These are phyloP conservation scores for Lactarius tabidus DNA, from an alignment of 768 basidiomycete species.

Conservation along the genomic window DNA sequence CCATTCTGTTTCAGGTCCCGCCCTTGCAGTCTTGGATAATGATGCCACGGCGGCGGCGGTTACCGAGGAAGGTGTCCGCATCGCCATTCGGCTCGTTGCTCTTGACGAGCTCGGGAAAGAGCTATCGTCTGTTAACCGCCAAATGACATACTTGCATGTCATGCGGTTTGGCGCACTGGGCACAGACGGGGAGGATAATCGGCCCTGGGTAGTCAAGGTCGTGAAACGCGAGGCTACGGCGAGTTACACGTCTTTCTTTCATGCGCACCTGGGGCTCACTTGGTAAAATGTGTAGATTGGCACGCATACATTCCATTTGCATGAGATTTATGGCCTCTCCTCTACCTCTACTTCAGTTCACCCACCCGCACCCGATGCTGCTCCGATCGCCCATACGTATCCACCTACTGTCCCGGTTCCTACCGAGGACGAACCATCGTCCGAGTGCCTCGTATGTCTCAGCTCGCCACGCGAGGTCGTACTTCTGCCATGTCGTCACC, in stretches of 20 bases:
- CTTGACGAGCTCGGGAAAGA: conserved; percentile 71
- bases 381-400: conserved; percentile 46
- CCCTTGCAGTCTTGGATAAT: conserved; percentile 73
- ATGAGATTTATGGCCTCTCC: conserved; percentile 91
- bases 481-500: conserved; percentile 86
- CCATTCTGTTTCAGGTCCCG: conserved; percentile 65
- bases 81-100: conserved; percentile 77
- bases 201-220: conserved; percentile 90
- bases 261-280: conserved; percentile 5
- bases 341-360: conserved; percentile 40
- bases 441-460: conserved; percentile 89
- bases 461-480: conserved; percentile 88
- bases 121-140: conserved; percentile 71
- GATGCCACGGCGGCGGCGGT: conserved; percentile 41
- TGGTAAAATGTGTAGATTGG: conserved; percentile 61
- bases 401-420: conserved; percentile 38
- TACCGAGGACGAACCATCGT: conserved; percentile 65
- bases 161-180: conserved; percentile 56
- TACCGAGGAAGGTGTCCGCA: conserved; percentile 46
- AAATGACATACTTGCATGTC: conserved; percentile 84
- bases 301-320: conserved; percentile 88
- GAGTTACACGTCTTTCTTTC: conserved; percentile 28
- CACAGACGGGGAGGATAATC: conserved; percentile 41
- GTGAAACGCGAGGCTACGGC: conserved; percentile 88
- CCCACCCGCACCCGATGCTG: conserved; percentile 35